phyloP scores from a whole-genome alignment of 1,284 basidiomycete species.

The Marasmius fiardii region DNA sequence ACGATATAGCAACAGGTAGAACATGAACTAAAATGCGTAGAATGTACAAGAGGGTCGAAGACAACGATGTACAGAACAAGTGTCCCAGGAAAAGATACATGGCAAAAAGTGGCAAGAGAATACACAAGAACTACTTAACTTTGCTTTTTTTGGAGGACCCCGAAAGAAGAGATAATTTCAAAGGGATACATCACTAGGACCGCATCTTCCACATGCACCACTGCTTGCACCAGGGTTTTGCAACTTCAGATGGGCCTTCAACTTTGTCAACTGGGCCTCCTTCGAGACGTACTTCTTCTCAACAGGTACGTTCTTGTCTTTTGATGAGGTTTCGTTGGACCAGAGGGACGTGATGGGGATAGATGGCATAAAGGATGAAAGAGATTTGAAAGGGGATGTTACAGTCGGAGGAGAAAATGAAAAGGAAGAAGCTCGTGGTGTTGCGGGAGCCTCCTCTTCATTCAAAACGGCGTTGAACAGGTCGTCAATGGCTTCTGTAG shows the following conservation, averaged over 20 bases:
- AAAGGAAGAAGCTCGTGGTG: conserved; percentile 23
- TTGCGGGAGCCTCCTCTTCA: neutral
- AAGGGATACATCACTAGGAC: conserved; percentile 23
- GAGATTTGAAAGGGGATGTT: conserved; percentile 27
- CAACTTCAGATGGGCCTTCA: conserved; percentile 48
- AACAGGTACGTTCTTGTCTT: conserved; percentile 27
- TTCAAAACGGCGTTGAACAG: neutral
- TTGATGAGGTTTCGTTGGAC: conserved; percentile 41
- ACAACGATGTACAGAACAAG: too few species aligned
- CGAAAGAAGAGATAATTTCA: neutral
- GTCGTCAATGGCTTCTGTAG: neutral
- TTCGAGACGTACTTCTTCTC: conserved; percentile 48
- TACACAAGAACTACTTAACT: neutral
- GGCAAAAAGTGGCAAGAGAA: neutral
- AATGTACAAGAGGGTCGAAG: conserved; percentile 15
- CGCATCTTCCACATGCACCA: conserved; percentile 30
- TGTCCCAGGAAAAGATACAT: too few species aligned
- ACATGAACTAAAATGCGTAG: conserved; percentile 1
- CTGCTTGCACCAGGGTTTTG: conserved; percentile 39
- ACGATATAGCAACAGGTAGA: neutral
- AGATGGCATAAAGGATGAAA: conserved; percentile 46
- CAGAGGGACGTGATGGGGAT: neutral
- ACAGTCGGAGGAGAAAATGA: neutral
- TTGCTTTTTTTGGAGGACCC: neutral
- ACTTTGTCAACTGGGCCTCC: conserved; percentile 59